Conservation (phyloP, 2,329 filamentous ascomycete species). For the Scedosporium dehoogii region DNA sequence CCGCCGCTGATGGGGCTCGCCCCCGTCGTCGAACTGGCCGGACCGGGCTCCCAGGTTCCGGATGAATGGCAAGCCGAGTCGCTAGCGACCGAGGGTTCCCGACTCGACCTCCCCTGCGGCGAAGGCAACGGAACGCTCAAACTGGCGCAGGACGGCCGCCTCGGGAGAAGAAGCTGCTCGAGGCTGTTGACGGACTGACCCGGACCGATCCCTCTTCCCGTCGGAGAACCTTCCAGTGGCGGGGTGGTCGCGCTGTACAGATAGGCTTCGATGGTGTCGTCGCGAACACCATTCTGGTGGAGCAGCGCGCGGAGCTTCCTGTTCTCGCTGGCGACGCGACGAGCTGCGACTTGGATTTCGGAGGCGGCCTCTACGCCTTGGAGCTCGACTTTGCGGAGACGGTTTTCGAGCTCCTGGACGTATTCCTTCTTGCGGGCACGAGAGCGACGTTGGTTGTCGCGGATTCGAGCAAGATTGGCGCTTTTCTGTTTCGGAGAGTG, state of each 20-base stretch:
- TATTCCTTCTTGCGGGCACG: constrained; percentile 66
- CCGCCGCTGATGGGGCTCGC: background rate
- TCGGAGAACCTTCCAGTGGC: background rate
- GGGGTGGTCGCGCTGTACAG: constrained; percentile 16
- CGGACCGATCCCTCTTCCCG: constrained; percentile 6
- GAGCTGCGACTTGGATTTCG: constrained; percentile 63
- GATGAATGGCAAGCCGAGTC: background rate
- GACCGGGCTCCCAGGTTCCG: background rate
- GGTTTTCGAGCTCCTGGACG: constrained; percentile 53
- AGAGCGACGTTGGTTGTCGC: constrained; percentile 70
- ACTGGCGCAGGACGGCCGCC: constrained; percentile 21
- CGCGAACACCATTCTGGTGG: constrained; percentile 43
- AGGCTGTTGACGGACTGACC: constrained; percentile 20
- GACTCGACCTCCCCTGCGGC: background rate
- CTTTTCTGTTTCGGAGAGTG: background rate
- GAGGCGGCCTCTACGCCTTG: constrained; percentile 57
- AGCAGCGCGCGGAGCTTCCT: constrained; percentile 51
- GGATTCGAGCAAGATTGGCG: constrained; percentile 45
- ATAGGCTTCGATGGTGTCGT: constrained; percentile 40
- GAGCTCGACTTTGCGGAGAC: constrained; percentile 51
- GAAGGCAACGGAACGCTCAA: constrained; percentile 15
- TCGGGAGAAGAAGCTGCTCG: constrained; percentile 26
- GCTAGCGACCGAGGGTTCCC: constrained; percentile 1
- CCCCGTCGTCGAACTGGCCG: background rate
- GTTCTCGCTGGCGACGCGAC: constrained; percentile 62